Percentiles rank a stretch among this genome's conserved stretches.
Evolutionary conservation across 2,329 filamentous ascomycete species (phyloP).

Genomic region (Aspergillus caelatus): DNA sequence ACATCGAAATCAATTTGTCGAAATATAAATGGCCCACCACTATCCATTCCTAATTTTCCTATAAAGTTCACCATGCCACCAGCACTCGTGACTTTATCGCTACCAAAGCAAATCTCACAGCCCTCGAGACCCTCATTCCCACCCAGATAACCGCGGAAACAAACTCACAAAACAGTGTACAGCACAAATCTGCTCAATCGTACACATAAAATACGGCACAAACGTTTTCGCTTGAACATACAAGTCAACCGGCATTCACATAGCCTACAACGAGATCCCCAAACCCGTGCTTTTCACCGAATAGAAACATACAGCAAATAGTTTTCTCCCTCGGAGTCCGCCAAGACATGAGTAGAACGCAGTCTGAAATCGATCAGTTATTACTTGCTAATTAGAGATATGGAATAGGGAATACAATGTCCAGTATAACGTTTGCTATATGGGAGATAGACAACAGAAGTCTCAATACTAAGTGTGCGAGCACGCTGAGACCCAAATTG

Average conservation of each 20-base stretch:
- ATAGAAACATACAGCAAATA: no score
- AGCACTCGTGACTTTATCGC: background rate
- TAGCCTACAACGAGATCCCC: slow-evolving; percentile 68
- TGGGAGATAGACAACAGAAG: slow-evolving; percentile 35
- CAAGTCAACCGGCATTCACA: slow-evolving; percentile 52
- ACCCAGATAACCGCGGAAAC: slow-evolving; percentile 31
- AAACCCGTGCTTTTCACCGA: slow-evolving; percentile 60
- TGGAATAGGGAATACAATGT: background rate
- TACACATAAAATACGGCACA: slow-evolving; percentile 43
- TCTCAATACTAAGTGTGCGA: slow-evolving; percentile 65
- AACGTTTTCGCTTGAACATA: slow-evolving; percentile 41
- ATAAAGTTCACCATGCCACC: slow-evolving; percentile 2
- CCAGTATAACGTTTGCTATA: background rate
- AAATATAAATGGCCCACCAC: background rate
- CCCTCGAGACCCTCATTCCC: slow-evolving; percentile 18
- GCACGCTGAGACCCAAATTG: slow-evolving; percentile 70
- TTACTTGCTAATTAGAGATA: slow-evolving; percentile 51
- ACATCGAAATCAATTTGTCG: background rate
- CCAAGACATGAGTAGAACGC: slow-evolving; percentile 48
- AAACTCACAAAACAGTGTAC: slow-evolving; percentile 44
- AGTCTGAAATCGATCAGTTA: slow-evolving; percentile 39
- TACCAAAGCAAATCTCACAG: slow-evolving; percentile 10
- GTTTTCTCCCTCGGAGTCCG: slow-evolving; percentile 57
- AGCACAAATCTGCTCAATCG: slow-evolving; percentile 43
- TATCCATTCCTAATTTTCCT: background rate